These are phyloP conservation scores for Nemania serpens DNA, from an alignment of 2,329 filamentous ascomycete genomes.

Conservation along the genomic window DNA sequence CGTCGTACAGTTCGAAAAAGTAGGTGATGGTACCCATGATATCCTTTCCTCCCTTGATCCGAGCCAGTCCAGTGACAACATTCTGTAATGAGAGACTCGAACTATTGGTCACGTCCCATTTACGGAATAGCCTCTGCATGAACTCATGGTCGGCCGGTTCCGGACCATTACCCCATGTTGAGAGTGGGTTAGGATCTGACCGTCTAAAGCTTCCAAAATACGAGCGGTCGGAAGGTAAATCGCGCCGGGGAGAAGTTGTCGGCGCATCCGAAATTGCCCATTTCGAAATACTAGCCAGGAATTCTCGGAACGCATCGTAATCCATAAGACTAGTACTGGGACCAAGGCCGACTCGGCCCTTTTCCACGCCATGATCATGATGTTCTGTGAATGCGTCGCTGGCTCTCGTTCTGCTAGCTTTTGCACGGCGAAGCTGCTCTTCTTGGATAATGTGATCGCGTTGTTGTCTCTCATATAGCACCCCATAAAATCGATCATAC, in stretches of 20 bases:
- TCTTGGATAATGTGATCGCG: conserved; percentile 77
- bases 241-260: conserved; percentile 58
- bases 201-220: conserved; percentile 64
- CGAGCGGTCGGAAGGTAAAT: conserved; percentile 55
- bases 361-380: conserved; percentile 66
- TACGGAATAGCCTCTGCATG: conserved; percentile 81
- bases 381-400: conserved; percentile 45
- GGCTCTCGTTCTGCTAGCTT: conserved; percentile 62
- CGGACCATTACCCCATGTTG: conserved; percentile 61
- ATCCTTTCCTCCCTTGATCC: conserved; percentile 89
- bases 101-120: conserved; percentile 81
- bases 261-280: conserved; percentile 91
- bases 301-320: conserved; percentile 94
- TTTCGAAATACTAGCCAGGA: conserved; percentile 83
- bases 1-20: conserved; percentile 97
- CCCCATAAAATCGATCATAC: conserved; percentile 92
- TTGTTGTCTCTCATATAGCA: conserved; percentile 90
- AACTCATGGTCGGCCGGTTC: conserved; percentile 93
- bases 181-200: conserved; percentile 46
- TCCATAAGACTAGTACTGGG: conserved; percentile 94
- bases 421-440: conserved; percentile 69
- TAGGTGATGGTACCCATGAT: conserved; percentile 98
- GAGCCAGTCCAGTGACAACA: conserved; percentile 86
- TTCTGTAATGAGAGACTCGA: conserved; percentile 86
- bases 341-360: conserved; percentile 84